A percentile compares a stretch with the other conserved stretches of the same genome.
Evolutionary conservation across 2,329 filamentous ascomycete genomes (phyloP).

Genomic region (Alternaria sp.): DNA sequence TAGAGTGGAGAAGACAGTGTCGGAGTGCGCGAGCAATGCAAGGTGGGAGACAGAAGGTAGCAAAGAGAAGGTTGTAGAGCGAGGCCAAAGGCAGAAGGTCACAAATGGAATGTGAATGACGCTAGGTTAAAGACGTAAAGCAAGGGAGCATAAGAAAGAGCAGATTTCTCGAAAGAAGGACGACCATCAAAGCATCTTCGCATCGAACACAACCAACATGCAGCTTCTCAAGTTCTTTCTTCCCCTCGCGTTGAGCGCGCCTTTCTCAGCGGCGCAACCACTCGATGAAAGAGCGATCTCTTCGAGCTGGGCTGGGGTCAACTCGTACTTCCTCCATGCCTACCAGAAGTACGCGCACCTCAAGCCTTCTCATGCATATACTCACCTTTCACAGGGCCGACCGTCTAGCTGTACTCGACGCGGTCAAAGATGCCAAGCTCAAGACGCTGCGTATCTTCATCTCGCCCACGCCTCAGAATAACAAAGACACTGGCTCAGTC

Average conservation of each 20-base stretch:
- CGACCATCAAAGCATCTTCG: not conserved
- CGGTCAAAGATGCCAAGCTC: conserved; percentile 9
- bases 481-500: conserved; percentile 11
- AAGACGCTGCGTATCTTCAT: conserved; percentile 12
- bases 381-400: not conserved
- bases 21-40: not conserved
- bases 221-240: not conserved
- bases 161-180: not conserved
- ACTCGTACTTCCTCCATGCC: not conserved
- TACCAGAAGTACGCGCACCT: not conserved
- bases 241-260: not conserved
- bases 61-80: not conserved
- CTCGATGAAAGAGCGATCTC: not conserved
- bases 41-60: not conserved
- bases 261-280: not conserved
- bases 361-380: not conserved
- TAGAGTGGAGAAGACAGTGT: not conserved
- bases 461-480: conserved; percentile 5
- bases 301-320: not conserved
- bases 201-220: not conserved
- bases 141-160: not conserved
- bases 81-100: not conserved
- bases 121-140: not conserved
- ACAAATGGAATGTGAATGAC: not conserved
- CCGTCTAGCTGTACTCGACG: not conserved